phyloP scores from a whole-genome alignment of 352 stramenopile species.

The Pilasporangium apinafurcum region DNA sequence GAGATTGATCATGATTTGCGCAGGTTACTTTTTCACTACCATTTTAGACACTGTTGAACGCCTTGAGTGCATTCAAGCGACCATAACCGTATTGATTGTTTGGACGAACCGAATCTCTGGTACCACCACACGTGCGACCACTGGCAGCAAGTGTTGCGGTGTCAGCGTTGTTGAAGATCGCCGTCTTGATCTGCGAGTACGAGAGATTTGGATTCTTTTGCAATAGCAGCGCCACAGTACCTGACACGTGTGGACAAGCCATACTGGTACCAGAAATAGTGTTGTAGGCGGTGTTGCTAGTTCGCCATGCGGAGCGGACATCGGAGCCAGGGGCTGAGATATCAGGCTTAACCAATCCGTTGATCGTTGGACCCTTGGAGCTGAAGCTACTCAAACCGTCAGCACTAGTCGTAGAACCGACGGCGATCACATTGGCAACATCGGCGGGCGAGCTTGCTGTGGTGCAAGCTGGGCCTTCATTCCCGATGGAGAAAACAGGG shows the following conservation, averaged over 20 bases:
- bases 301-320: conserved; percentile 3
- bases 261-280: conserved; percentile 6
- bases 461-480: conserved; percentile 5
- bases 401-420: conserved; percentile 10
- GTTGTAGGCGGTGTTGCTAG: not conserved
- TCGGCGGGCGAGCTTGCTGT: conserved; percentile 8
- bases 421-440: conserved; percentile 12
- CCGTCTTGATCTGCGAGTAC: not conserved
- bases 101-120: conserved; percentile 4
- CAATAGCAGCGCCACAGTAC: conserved; percentile 2
- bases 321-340: conserved; percentile 8
- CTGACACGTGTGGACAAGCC: conserved; percentile 8
- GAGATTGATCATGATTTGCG: too few relatives aligned
- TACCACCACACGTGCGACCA: too few relatives aligned
- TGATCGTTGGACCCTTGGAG: conserved; percentile 8
- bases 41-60: too few relatives aligned
- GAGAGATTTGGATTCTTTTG: not conserved
- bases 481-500: conserved; percentile 16
- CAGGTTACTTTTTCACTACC: too few relatives aligned
- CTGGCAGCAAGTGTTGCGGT: too few relatives aligned
- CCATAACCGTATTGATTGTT: conserved; percentile 20
- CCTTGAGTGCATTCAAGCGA: conserved; percentile 12
- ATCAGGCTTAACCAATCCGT: conserved; percentile 10
- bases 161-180: not conserved
- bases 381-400: conserved; percentile 10